phyloP scores from a whole-genome alignment of 192 early-diverging fungal species.

The Physocladia obscura region DNA sequence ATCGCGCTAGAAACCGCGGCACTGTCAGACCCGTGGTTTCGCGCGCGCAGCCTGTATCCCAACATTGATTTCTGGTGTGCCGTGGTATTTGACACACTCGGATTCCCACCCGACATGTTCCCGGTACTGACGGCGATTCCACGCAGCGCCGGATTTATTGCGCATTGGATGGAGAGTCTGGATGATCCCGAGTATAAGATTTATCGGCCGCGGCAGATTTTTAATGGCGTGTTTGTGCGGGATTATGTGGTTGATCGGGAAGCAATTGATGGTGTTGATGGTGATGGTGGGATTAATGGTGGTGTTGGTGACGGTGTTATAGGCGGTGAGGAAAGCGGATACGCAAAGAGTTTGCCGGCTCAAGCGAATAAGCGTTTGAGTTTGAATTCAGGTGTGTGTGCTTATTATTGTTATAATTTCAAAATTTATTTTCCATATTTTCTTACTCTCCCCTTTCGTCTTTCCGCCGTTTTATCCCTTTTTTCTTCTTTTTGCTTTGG shows the following conservation, averaged over 20 bases:
- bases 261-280: not conserved
- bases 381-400: not conserved
- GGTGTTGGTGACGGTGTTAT: too few relatives aligned
- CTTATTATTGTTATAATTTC: not conserved
- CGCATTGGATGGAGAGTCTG: slow-evolving; percentile 51
- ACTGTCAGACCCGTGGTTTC: slow-evolving; percentile 56
- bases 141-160: slow-evolving; percentile 60
- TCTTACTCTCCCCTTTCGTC: not conserved
- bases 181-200: slow-evolving; percentile 59
- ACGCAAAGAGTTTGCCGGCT: slow-evolving; percentile 25
- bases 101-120: slow-evolving; percentile 40
- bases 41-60: slow-evolving; percentile 58
- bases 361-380: slow-evolving; percentile 30
- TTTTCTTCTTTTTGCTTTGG: not conserved
- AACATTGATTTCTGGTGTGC: slow-evolving; percentile 56
- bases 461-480: not conserved
- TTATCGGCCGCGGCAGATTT: slow-evolving; percentile 61
- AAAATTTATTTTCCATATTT: too few relatives aligned
- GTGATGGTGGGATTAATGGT: too few relatives aligned
- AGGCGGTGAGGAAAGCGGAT: not conserved
- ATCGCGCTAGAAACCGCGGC: slow-evolving; percentile 58
- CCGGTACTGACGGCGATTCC: slow-evolving; percentile 22
- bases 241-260: slow-evolving; percentile 14
- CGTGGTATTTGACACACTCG: slow-evolving; percentile 50
- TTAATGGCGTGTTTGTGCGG: slow-evolving; percentile 2